These are phyloP conservation scores for Ilyonectria mors-panacis DNA, from an alignment of 2,329 filamentous ascomycete genomes.

Conservation along the genomic window DNA sequence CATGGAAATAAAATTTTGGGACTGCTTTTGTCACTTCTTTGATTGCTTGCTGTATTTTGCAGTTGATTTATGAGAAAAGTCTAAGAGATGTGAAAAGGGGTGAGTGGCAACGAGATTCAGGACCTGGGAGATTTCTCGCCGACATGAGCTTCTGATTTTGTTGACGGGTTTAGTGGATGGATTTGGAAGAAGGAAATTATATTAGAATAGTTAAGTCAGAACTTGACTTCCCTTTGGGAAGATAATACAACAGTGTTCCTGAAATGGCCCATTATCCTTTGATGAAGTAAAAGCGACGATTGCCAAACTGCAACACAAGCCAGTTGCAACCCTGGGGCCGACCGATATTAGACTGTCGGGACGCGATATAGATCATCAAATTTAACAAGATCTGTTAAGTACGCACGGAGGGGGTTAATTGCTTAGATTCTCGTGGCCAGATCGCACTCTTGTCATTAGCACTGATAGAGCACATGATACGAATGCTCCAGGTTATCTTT, in stretches of 20 bases:
- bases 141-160: neutral
- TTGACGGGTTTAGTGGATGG: neutral
- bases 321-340: too few relatives aligned
- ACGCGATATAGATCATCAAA: too few relatives aligned
- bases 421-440: too few relatives aligned
- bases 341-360: too few relatives aligned
- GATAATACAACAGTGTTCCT: conserved; percentile 2
- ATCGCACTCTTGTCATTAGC: too few relatives aligned
- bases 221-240: neutral
- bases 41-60: conserved; percentile 7
- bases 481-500: too few relatives aligned
- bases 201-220: neutral
- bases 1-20: conserved; percentile 36
- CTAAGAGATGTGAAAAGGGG: neutral
- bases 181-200: neutral
- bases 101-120: neutral
- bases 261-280: too few relatives aligned
- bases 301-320: too few relatives aligned
- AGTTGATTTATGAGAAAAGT: neutral
- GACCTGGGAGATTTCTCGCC: neutral
- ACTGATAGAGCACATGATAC: too few relatives aligned
- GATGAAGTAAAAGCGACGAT: too few relatives aligned
- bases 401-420: too few relatives aligned
- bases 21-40: conserved; percentile 29
- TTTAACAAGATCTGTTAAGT: too few relatives aligned